Evolutionary conservation across 2,329 filamentous ascomycete species (phyloP).

Genomic region (Elsinoe fawcettii): DNA sequence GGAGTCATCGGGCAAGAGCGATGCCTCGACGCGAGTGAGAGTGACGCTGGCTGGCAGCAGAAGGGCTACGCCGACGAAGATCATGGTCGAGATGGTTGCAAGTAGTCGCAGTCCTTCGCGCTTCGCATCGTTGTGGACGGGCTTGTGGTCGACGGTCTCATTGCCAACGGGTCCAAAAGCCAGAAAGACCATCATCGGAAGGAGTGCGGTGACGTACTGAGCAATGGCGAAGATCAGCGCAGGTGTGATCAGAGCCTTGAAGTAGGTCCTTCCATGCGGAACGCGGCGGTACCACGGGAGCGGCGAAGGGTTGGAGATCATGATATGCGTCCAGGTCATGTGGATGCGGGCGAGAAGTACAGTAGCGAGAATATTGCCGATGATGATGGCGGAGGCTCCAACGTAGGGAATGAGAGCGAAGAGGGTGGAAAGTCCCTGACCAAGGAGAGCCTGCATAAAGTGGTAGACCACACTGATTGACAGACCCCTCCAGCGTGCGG

Average conservation of each 20-base stretch:
- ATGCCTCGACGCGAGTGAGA: conserved; percentile 77
- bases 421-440: conserved; percentile 26
- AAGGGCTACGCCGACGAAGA: conserved; percentile 51
- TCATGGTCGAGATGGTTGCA: conserved; percentile 3
- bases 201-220: conserved; percentile 41
- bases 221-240: conserved; percentile 51
- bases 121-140: conserved; percentile 24
- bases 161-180: conserved; percentile 37
- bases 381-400: conserved; percentile 33
- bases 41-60: conserved; percentile 73
- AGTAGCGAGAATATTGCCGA: conserved; percentile 49
- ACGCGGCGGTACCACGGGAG: conserved; percentile 60
- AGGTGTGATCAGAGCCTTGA: conserved; percentile 17
- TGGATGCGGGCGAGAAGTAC: conserved; percentile 60
- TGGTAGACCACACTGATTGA: conserved; percentile 30
- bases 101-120: background rate
- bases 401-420: conserved; percentile 39
- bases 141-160: conserved; percentile 35
- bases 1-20: conserved; percentile 70
- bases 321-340: conserved; percentile 76
- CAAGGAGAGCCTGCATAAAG: conserved; percentile 23
- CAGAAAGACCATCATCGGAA: conserved; percentile 45
- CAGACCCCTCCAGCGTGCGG: conserved; percentile 31
- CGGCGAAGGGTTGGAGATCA: conserved; percentile 63
- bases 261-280: conserved; percentile 33